A percentile compares a stretch with the other conserved stretches of the same genome.
phyloP scores from a whole-genome alignment of 2,329 filamentous ascomycete species.

The Pseudogymnoascus sp. region DNA sequence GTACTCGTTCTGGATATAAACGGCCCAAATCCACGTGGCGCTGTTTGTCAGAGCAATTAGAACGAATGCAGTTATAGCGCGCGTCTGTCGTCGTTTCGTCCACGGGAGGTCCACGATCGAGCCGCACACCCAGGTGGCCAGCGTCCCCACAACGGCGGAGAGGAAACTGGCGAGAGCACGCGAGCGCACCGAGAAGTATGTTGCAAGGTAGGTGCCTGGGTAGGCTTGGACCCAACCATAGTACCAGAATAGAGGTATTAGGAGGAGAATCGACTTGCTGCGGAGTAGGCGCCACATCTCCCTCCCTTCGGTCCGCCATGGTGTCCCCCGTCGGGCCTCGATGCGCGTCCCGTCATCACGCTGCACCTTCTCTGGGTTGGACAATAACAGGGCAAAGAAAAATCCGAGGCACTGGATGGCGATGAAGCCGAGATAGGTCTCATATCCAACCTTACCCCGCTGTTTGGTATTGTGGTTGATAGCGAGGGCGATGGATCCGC shows the following conservation, averaged over 20 bases:
- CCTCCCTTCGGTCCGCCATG: conserved; percentile 28
- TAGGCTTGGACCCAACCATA: conserved; percentile 34
- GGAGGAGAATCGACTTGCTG: conserved; percentile 31
- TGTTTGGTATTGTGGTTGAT: conserved; percentile 36
- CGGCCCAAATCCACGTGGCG: conserved; percentile 40
- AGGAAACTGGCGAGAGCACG: conserved; percentile 32
- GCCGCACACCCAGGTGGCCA: conserved; percentile 33
- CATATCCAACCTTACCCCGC: conserved; percentile 31
- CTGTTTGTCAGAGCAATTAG: conserved; percentile 37
- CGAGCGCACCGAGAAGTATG: conserved; percentile 37
- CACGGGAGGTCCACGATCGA: conserved; percentile 33
- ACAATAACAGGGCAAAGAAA: conserved; percentile 36
- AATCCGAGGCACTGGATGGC: conserved; percentile 40
- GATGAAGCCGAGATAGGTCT: conserved; percentile 40
- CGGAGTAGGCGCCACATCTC: conserved; percentile 31
- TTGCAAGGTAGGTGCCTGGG: conserved; percentile 34
- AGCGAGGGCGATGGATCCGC: conserved; percentile 42
- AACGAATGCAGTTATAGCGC: conserved; percentile 34
- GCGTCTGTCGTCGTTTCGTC: conserved; percentile 32
- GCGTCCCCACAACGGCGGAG: background rate
- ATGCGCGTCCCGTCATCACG: conserved; percentile 36
- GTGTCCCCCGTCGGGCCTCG: conserved; percentile 24
- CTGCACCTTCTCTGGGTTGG: conserved; percentile 37
- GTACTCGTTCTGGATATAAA: conserved; percentile 41
- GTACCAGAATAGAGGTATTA: conserved; percentile 32